These are phyloP conservation scores for Penicillium waksmanii DNA, from an alignment of 495 filamentous ascomycete species.

Conservation along the genomic window DNA sequence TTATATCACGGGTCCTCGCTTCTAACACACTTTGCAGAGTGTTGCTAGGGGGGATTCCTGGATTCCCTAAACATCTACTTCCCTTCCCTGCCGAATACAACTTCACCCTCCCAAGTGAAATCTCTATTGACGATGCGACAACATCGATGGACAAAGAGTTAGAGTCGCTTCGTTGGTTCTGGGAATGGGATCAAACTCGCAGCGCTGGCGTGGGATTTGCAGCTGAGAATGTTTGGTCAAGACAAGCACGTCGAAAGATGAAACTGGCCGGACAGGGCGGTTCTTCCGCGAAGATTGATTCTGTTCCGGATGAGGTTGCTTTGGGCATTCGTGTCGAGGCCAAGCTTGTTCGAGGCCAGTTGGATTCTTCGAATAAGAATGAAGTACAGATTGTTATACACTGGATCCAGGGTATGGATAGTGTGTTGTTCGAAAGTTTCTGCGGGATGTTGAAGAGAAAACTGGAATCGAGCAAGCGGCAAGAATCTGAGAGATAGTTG, in stretches of 20 bases:
- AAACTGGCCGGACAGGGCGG: slow-evolving; percentile 27
- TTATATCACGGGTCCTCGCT: background rate
- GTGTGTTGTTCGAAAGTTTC: slow-evolving; percentile 84
- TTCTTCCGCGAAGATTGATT: slow-evolving; percentile 32
- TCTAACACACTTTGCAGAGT: slow-evolving; percentile 36
- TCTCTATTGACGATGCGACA: slow-evolving; percentile 30
- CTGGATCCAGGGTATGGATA: slow-evolving; percentile 79
- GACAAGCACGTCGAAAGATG: slow-evolving; percentile 62
- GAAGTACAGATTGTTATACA: slow-evolving; percentile 53
- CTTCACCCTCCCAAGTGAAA: slow-evolving; percentile 42
- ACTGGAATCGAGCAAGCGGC: slow-evolving; percentile 26
- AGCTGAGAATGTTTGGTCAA: slow-evolving; percentile 71
- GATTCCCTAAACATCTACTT: slow-evolving; percentile 61
- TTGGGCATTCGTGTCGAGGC: slow-evolving; percentile 54
- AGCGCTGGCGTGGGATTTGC: slow-evolving; percentile 58
- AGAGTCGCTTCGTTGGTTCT: slow-evolving; percentile 50
- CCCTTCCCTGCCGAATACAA: slow-evolving; percentile 61
- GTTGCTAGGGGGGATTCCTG: slow-evolving; percentile 60
- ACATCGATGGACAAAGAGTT: slow-evolving; percentile 46
- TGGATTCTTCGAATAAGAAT: slow-evolving; percentile 21
- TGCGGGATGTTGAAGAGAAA: slow-evolving; percentile 74
- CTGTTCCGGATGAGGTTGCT: slow-evolving; percentile 28
- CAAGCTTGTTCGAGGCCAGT: slow-evolving; percentile 27
- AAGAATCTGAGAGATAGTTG: background rate
- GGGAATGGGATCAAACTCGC: slow-evolving; percentile 50